Conservation (phyloP, 495 filamentous ascomycete species). For the Penicillium dipodomyicola region DNA sequence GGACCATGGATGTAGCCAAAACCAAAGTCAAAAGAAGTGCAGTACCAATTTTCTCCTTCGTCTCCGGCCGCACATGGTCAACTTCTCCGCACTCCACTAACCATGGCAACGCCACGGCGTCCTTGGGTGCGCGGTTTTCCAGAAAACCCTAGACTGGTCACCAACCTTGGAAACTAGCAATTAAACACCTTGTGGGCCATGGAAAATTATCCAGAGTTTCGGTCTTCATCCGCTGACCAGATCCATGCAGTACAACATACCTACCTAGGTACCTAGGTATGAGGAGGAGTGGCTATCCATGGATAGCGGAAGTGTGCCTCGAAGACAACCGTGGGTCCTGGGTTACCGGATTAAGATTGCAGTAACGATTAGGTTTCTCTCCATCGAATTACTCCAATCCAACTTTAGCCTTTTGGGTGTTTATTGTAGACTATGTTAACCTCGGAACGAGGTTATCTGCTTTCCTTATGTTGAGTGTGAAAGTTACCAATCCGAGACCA, state of each 20-base stretch:
- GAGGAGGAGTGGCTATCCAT: slow-evolving; percentile 10
- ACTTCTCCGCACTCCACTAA: slow-evolving; percentile 25
- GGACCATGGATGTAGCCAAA: slow-evolving; percentile 3
- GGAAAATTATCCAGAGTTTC: background rate
- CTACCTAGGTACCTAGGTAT: no score
- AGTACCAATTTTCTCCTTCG: background rate
- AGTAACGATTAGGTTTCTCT: slow-evolving; percentile 7
- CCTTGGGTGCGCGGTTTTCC: slow-evolving; percentile 19
- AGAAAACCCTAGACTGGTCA: slow-evolving; percentile 10
- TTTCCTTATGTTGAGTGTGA: background rate
- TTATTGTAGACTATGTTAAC: background rate
- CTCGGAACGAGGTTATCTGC: background rate
- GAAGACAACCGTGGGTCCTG: slow-evolving; percentile 22
- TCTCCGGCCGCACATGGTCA: background rate
- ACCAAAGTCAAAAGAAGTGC: background rate
- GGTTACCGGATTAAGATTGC: slow-evolving; percentile 6
- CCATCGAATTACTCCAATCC: slow-evolving; percentile 3
- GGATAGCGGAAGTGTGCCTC: slow-evolving; percentile 19
- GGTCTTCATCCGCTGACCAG: background rate
- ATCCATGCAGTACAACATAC: slow-evolving; percentile 12
- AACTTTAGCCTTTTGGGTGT: background rate
- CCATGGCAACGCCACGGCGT: slow-evolving; percentile 10
- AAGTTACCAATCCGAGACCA: background rate
- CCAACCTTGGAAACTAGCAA: background rate
- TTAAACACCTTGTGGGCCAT: background rate